Conservation (phyloP, 2,329 filamentous ascomycete species). For the Cadophora sp. region DNA sequence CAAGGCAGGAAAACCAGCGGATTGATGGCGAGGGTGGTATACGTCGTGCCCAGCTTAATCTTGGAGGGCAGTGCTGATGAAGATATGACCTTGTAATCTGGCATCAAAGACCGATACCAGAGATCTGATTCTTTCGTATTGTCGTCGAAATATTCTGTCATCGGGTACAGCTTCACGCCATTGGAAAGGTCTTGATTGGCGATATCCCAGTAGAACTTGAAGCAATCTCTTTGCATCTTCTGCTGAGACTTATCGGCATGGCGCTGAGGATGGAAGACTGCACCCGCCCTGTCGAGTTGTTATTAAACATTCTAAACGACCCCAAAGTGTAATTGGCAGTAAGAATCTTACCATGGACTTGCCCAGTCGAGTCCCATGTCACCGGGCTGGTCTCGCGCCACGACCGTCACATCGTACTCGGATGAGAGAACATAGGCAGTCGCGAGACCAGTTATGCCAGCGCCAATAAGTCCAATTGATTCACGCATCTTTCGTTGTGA, state of each 20-base stretch:
- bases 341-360: conserved; percentile 37
- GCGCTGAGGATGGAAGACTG: conserved; percentile 40
- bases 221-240: conserved; percentile 37
- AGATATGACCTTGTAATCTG: conserved; percentile 31
- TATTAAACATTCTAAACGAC: not conserved
- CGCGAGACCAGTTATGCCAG: conserved; percentile 40
- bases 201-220: conserved; percentile 36
- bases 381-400: conserved; percentile 39
- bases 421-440: conserved; percentile 35
- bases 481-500: conserved; percentile 21
- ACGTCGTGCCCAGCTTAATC: conserved; percentile 34
- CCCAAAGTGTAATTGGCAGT: not conserved
- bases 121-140: conserved; percentile 26
- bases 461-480: conserved; percentile 36
- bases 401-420: conserved; percentile 37
- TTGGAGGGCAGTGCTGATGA: conserved; percentile 27
- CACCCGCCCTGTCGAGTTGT: conserved; percentile 36
- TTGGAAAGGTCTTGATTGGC: conserved; percentile 32
- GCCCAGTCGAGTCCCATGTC: conserved; percentile 39
- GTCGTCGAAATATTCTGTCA: conserved; percentile 40
- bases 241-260: conserved; percentile 26
- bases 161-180: conserved; percentile 37
- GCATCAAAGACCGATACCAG: conserved; percentile 38
- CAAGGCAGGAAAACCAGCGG: conserved; percentile 36
- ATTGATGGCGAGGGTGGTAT: conserved; percentile 39